Evolutionary conservation across 345 rosid species (phyloP).

Genomic region (Populus davidiana): DNA sequence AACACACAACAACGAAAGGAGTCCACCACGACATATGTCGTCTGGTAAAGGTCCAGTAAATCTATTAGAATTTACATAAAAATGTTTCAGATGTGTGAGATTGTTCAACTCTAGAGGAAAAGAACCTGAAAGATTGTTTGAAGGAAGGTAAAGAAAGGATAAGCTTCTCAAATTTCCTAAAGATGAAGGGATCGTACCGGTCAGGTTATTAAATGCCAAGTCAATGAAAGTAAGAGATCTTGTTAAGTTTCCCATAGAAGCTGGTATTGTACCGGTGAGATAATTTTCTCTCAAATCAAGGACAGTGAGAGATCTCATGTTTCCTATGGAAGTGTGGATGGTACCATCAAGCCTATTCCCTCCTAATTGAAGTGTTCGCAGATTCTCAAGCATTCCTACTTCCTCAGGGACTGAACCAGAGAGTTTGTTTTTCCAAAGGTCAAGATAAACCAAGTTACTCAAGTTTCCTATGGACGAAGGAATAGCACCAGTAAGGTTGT

Average conservation of each 20-base stretch:
- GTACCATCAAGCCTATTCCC: neutral
- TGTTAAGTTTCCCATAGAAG: neutral
- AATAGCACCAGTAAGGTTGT: neutral
- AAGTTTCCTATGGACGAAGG: neutral
- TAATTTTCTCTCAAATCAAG: neutral
- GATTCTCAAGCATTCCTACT: too few relatives aligned
- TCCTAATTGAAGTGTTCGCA: neutral
- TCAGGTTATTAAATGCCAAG: neutral
- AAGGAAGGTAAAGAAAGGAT: rapidly evolving
- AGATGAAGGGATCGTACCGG: neutral
- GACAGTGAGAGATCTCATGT: neutral
- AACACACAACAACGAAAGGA: neutral
- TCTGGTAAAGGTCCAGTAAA: neutral
- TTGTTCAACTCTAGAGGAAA: neutral
- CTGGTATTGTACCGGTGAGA: neutral
- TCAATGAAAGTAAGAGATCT: neutral
- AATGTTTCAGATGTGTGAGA: neutral
- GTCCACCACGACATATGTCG: neutral
- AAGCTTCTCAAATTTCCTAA: neutral
- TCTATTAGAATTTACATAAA: neutral
- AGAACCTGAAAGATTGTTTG: neutral
- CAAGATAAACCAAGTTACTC: neutral
- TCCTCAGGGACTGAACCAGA: too few relatives aligned
- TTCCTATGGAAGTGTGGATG: neutral
- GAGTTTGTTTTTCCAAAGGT: neutral